Evolutionary conservation across 1,139 yeast genomes (phyloP).

Genomic region (Candida labiduridarum): DNA sequence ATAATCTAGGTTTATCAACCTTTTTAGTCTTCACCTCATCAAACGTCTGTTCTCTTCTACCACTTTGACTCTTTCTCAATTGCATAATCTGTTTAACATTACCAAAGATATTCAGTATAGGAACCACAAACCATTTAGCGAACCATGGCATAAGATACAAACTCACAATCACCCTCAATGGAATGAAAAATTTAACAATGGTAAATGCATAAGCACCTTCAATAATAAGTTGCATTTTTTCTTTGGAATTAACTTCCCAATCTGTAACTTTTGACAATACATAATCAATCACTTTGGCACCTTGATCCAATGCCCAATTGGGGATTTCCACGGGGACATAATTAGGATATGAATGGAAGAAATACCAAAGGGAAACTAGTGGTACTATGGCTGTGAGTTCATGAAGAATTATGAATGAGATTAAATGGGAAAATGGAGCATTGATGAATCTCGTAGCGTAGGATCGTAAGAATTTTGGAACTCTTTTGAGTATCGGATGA

Average conservation of each 20-base stretch:
- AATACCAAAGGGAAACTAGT: slow-evolving; percentile 73
- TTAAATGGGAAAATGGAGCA: slow-evolving; percentile 72
- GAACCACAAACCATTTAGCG: slow-evolving; percentile 60
- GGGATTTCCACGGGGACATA: slow-evolving; percentile 59
- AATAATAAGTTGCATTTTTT: slow-evolving; percentile 58
- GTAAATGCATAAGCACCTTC: slow-evolving; percentile 93
- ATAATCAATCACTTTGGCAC: slow-evolving; percentile 59
- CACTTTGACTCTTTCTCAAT: slow-evolving; percentile 9
- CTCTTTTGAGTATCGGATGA: slow-evolving; percentile 40
- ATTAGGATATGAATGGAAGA: slow-evolving; percentile 57
- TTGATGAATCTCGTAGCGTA: slow-evolving; percentile 51
- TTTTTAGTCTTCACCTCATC: slow-evolving; percentile 19
- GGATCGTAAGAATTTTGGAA: slow-evolving; percentile 53
- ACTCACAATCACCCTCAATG: slow-evolving; percentile 60
- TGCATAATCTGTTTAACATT: slow-evolving; percentile 17
- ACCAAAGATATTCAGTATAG: slow-evolving; percentile 43
- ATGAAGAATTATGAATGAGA: slow-evolving; percentile 78
- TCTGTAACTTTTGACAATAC: slow-evolving; percentile 39
- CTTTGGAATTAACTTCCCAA: slow-evolving; percentile 41
- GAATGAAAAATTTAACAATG: slow-evolving; percentile 66
- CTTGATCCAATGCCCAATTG: slow-evolving; percentile 64
- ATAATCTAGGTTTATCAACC: slow-evolving; percentile 37
- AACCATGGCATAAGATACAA: slow-evolving; percentile 67
- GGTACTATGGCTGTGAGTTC: slow-evolving; percentile 86
- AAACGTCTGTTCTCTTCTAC: slow-evolving; percentile 1